Evolutionary conservation across 768 basidiomycete genomes (phyloP), one percentile per base, ranked within the genome.

Genomic region (Lanmaoa pseudosensibilis): DNA sequence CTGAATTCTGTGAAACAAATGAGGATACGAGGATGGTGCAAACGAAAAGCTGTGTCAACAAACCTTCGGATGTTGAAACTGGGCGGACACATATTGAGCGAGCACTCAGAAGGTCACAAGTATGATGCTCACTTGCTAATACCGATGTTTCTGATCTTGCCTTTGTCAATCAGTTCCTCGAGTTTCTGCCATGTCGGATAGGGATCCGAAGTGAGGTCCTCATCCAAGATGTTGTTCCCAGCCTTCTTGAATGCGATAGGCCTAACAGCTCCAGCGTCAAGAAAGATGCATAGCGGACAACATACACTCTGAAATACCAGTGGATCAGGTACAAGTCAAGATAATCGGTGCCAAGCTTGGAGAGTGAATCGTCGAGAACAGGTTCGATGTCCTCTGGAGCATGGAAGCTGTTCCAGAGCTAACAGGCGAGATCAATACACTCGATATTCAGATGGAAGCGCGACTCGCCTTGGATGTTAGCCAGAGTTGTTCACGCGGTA

Each of bases 291-390:
- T 25, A 21, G 16, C 7, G 25, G 7, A 36, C 15, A 25, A 33
- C n/a, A 55, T 7, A 36, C 6, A 33, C 5, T 7, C 40, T 33
- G 43, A 61, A 73, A 16, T 63, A 87, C 88, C 88, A 92, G 65
- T 91, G 89, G 56, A 92, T 88, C 48, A 94, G 74, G 67, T 92
- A 92, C 46, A 93, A 69, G 68, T 93, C 90, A 49, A 94, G 77
- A 69, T 92, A 91, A 40, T 86, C 80, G 1, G 82, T 84, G 3
- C 81, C 80, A 3, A 91, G 80, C 59, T 76, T 80, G 10, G 70
- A 58, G 9, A 90, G 77, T 0, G 87, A 83, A 55, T 90, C 84
- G 61, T 90, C 85, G 10, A 92, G 76, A 12, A 77, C 78, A 1
- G 79, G 63, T 65, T 90, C 88, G 25, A 92, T 79, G 62, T 89